These are phyloP conservation scores for Intubia oerlemansii DNA, from an alignment of 2,329 filamentous ascomycete genomes.

Conservation along the genomic window DNA sequence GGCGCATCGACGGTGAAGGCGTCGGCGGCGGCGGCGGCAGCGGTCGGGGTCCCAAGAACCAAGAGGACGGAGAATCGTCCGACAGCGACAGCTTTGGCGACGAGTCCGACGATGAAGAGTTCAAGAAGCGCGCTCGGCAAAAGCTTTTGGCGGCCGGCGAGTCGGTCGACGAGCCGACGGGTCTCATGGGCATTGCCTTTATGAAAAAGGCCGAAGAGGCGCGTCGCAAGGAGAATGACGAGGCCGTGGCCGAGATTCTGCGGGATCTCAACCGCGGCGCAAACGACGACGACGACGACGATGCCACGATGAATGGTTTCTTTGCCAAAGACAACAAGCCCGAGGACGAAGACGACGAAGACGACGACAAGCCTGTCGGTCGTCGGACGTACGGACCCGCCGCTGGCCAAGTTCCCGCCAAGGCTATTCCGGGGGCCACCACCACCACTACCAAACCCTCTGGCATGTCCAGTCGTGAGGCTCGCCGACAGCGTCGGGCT, in stretches of 20 bases:
- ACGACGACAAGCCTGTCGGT: slow-evolving; percentile 6
- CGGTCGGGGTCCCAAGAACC: slow-evolving; percentile 1
- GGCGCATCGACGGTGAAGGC: slow-evolving; percentile 62
- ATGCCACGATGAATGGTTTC: too few species aligned
- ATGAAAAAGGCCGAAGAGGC: slow-evolving; percentile 78
- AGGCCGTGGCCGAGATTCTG: slow-evolving; percentile 46
- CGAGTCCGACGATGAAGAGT: slow-evolving; percentile 31
- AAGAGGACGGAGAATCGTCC: slow-evolving; percentile 29
- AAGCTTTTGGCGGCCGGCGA: slow-evolving; percentile 19
- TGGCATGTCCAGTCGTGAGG: too few species aligned
- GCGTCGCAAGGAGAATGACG: slow-evolving; percentile 50
- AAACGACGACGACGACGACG: slow-evolving; percentile 1
- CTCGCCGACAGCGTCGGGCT: too few species aligned
- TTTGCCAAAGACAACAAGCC: neutral
- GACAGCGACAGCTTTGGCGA: slow-evolving; percentile 29
- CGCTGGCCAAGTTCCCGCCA: neutral
- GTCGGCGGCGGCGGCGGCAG: slow-evolving; percentile 23
- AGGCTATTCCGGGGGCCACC: neutral
- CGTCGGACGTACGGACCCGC: slow-evolving; percentile 7
- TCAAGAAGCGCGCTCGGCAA: slow-evolving; percentile 25
- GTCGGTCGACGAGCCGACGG: slow-evolving; percentile 31
- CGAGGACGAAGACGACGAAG: slow-evolving; percentile 4
- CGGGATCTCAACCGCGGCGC: slow-evolving; percentile 45
- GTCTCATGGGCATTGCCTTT: slow-evolving; percentile 67
- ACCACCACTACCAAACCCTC: neutral